phyloP scores from a whole-genome alignment of 1,139 yeast species.

The Pichia sp. region DNA sequence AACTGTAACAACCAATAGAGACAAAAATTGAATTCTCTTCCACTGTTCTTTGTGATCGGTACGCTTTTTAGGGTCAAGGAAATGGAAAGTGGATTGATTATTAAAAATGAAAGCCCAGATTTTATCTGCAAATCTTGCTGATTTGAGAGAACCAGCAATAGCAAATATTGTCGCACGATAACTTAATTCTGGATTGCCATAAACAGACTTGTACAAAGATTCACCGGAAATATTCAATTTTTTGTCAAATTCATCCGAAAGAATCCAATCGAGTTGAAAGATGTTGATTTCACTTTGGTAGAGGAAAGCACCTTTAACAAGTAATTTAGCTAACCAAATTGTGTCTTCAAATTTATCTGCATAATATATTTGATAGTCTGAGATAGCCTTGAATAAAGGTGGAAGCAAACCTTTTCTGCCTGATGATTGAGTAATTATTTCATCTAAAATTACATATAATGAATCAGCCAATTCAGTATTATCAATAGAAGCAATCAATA shows the following conservation, averaged over 20 bases:
- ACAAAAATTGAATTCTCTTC: conserved; percentile 52
- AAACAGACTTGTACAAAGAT: conserved; percentile 41
- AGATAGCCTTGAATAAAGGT: conserved; percentile 40
- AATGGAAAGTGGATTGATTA: conserved; percentile 36
- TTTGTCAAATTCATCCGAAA: conserved; percentile 46
- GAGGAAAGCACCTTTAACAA: conserved; percentile 42
- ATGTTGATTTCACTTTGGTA: conserved; percentile 51
- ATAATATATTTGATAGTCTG: conserved; percentile 35
- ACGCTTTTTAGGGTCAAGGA: conserved; percentile 45
- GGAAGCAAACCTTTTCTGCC: conserved; percentile 72
- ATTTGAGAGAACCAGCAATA: conserved; percentile 35
- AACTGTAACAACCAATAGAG: conserved; percentile 41
- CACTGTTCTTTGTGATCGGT: conserved; percentile 67
- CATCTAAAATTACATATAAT: conserved; percentile 36
- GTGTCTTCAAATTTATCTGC: conserved; percentile 34
- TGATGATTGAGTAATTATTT: conserved; percentile 44
- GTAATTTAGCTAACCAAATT: conserved; percentile 49
- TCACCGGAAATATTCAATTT: conserved; percentile 27
- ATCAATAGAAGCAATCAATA: conserved; percentile 29
- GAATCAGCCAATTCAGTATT: conserved; percentile 26
- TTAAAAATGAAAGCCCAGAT: conserved; percentile 40
- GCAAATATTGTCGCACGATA: conserved; percentile 47
- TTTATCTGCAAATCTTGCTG: conserved; percentile 32
- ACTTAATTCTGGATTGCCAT: conserved; percentile 57
- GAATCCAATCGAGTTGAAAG: conserved; percentile 53